phyloP scores from a whole-genome alignment of 2,329 filamentous ascomycete genomes.

The Aspergillus ruber region DNA sequence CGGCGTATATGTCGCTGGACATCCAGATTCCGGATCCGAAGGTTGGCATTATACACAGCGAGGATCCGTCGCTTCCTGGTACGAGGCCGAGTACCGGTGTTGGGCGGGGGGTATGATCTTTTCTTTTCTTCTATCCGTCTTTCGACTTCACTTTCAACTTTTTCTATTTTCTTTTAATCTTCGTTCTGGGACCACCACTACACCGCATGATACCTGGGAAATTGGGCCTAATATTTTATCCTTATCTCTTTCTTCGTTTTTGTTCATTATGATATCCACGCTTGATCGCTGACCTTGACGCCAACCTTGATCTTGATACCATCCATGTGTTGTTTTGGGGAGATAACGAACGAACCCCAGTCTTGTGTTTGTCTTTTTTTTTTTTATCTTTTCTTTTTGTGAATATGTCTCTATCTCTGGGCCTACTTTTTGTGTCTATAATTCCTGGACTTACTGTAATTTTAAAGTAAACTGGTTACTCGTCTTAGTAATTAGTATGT shows the following conservation, averaged over 20 bases:
- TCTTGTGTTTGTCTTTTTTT: background rate
- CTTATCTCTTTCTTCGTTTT: slow-evolving; percentile 4
- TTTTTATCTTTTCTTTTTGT: background rate
- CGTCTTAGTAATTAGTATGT: too few relatives aligned
- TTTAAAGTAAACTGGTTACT: too few relatives aligned
- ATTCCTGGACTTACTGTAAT: too few relatives aligned
- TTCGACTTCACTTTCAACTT: slow-evolving; percentile 17
- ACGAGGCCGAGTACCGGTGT: slow-evolving; percentile 31
- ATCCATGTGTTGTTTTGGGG: slow-evolving; percentile 3
- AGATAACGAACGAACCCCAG: too few relatives aligned
- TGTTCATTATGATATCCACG: slow-evolving; percentile 14
- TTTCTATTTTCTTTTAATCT: slow-evolving; percentile 9
- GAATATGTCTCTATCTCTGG: background rate
- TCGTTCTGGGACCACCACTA: slow-evolving; percentile 5
- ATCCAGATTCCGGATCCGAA: slow-evolving; percentile 48
- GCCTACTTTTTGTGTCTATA: too few relatives aligned
- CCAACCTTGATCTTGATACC: slow-evolving; percentile 11
- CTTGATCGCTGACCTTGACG: slow-evolving; percentile 8
- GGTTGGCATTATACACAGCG: slow-evolving; percentile 38
- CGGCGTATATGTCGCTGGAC: slow-evolving; percentile 70
- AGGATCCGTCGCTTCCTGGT: slow-evolving; percentile 27
- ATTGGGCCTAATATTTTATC: slow-evolving; percentile 8
- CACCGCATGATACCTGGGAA: slow-evolving; percentile 21
- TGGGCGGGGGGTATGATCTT: slow-evolving; percentile 7
- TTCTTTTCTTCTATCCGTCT: slow-evolving; percentile 3